Conservation (phyloP, 75 land plant species). For the Picea sitchensis region DNA sequence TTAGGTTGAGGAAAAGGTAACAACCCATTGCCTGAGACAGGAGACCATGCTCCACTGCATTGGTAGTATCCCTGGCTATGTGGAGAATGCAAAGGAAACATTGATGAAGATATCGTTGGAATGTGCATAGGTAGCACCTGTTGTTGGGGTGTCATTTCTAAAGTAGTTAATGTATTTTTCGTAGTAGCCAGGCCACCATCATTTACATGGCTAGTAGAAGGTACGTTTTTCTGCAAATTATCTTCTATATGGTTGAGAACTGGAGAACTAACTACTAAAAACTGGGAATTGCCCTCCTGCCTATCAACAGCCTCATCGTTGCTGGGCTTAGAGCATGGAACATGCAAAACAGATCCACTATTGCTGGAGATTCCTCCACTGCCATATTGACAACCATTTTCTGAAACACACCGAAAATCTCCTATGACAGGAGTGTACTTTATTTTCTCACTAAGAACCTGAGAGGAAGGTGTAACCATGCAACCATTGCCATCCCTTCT, state of each 20-base stretch:
- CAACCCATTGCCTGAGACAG: conserved; percentile 50
- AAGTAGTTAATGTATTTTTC: conserved; percentile 9
- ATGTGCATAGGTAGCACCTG: conserved; percentile 27
- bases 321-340: background rate
- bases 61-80: conserved; percentile 51
- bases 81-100: conserved; percentile 37
- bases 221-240: conserved; percentile 8
- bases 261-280: conserved; percentile 8
- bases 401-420: background rate
- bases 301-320: background rate
- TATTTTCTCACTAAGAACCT: conserved; percentile 4
- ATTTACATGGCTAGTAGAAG: background rate
- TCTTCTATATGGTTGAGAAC: conserved; percentile 8
- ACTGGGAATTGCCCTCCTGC: background rate
- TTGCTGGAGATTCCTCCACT: background rate
- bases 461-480: background rate
- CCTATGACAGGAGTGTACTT: background rate
- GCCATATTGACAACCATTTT: conserved; percentile 5
- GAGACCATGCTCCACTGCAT: conserved; percentile 48
- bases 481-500: conserved; percentile 6
- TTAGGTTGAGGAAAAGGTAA: conserved; percentile 61
- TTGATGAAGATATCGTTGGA: conserved; percentile 36
- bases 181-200: background rate
- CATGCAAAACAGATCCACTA: background rate
- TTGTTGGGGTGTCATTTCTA: conserved; percentile 23